Conservation (phyloP, 2,329 filamentous ascomycete genomes). For the Nemania bipapillata region DNA sequence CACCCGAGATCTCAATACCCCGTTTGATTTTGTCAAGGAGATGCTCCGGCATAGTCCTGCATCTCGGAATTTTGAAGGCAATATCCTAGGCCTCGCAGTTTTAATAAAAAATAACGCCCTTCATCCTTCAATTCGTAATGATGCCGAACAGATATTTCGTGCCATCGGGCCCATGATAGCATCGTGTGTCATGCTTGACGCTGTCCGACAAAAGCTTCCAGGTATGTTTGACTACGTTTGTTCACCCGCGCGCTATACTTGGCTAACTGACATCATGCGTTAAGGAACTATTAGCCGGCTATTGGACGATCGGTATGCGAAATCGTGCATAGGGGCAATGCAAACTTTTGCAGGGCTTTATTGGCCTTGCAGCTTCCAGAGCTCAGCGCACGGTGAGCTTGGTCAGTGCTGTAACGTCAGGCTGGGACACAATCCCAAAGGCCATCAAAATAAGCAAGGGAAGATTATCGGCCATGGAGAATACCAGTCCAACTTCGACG, state of each 20-base stretch:
- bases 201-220: constrained; percentile 49
- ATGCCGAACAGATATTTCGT: constrained; percentile 49
- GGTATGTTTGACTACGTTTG: constrained; percentile 31
- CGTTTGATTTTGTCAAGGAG: constrained; percentile 52
- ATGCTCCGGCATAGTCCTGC: constrained; percentile 50
- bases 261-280: constrained; percentile 12
- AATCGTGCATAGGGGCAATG: constrained; percentile 48
- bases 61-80: constrained; percentile 50
- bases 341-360: constrained; percentile 50
- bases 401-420: constrained; percentile 50
- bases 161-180: constrained; percentile 51
- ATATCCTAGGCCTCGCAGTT: constrained; percentile 48
- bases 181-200: constrained; percentile 51
- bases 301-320: constrained; percentile 49
- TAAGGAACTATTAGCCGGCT: constrained; percentile 49
- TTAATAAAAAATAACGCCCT: constrained; percentile 45
- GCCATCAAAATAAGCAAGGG: constrained; percentile 51
- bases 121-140: constrained; percentile 34
- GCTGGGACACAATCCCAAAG: constrained; percentile 51
- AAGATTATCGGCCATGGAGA: constrained; percentile 52
- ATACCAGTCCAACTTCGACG: constrained; percentile 48
- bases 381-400: constrained; percentile 42
- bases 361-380: constrained; percentile 49
- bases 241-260: not conserved
- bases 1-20: constrained; percentile 48